Base-by-base conservation (phyloP, 23 red algal genomes). In the Gracilaria caudata region DNA sequence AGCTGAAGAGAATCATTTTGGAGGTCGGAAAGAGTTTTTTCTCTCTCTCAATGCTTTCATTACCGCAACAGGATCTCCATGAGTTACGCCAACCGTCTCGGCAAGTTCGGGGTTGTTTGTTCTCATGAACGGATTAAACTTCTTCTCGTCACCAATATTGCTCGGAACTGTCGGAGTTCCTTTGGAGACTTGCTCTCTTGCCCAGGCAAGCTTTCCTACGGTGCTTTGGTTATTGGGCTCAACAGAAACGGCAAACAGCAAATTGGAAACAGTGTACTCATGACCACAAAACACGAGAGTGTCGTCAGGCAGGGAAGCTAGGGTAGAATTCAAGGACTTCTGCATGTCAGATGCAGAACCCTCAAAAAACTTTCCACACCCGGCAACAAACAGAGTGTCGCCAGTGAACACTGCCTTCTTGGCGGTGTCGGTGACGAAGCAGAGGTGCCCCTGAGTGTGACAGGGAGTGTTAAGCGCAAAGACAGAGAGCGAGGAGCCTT, bases 361-460 rank as follows among this genome's bases (percentile, higher is more conserved):
- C 65, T 99, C 97, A 58, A 99, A 99, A 78, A 99, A 95, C 49
- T 89, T 88, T 30, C 97, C 97, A 72, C 97, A 99, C 2, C 97
- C 97, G 19, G 59, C 97, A n/a, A 99, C 57, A 78, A 99, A 95
- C 32, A 99, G 81, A n/a, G 93, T 95, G 66, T 99, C 97, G 65
- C 97, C 97, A 5, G 97, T 94, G 79, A 99, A 95, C 28, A 95
- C 97, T 14, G 78, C 84, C 35, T 29, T 55, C 35, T 81, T 72
- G 8, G 70, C 60, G 8, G 80, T 71, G 68, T 79, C 63, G 34
- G 90, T 82, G 49, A 80, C 68, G 40, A 92, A 99, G 61, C 93
- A 99, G 21, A 99, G 80, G 63, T 99, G 97, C 30, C 97, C 97
- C 44, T 71, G 58, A 0, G 97, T 99, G 51, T 99, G 97, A 82